Percentiles rank a stretch among this genome's conserved stretches.
phyloP scores from a whole-genome alignment of 495 filamentous ascomycete species.

The Penicillium bialowiezense region DNA sequence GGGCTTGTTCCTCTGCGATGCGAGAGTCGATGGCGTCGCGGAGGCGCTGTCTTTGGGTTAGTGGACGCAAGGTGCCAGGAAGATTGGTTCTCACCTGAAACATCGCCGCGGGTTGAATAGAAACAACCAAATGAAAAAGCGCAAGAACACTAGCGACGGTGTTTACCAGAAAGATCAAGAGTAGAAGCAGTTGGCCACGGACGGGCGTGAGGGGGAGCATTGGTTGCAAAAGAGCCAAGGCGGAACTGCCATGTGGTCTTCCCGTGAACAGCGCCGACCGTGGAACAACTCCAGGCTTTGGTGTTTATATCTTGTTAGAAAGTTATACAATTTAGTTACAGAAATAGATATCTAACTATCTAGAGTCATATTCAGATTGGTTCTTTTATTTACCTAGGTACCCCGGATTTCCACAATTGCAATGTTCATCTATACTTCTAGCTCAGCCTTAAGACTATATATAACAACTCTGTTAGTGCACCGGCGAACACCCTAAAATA shows the following conservation, averaged over 20 bases:
- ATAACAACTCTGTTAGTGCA: too few species aligned
- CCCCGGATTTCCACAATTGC: too few species aligned
- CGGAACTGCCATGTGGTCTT: slow-evolving; percentile 11
- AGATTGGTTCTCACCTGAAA: slow-evolving; percentile 39
- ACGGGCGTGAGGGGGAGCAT: slow-evolving; percentile 24
- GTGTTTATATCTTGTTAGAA: too few species aligned
- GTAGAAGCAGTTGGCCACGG: slow-evolving; percentile 16
- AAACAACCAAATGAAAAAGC: slow-evolving; percentile 27
- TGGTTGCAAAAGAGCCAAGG: slow-evolving; percentile 6
- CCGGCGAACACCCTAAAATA: too few species aligned
- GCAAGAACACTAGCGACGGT: slow-evolving; percentile 15
- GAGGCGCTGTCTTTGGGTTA: slow-evolving; percentile 58
- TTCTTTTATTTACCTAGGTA: too few species aligned
- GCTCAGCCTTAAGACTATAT: too few species aligned
- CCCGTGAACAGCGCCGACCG: neutral
- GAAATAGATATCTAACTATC: too few species aligned
- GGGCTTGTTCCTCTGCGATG: slow-evolving; percentile 87
- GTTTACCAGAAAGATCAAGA: slow-evolving; percentile 19
- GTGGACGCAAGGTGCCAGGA: neutral
- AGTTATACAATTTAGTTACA: too few species aligned
- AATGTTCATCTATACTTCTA: too few species aligned
- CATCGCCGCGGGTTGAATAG: slow-evolving; percentile 42
- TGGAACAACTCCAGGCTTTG: too few species aligned
- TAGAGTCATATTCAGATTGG: too few species aligned
- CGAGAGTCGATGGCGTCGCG: slow-evolving; percentile 81